Evolutionary conservation across 2,329 filamentous ascomycete genomes (phyloP), one percentile per base, ranked within the genome.

Genomic region (Neopestalotiopsis sp.): DNA sequence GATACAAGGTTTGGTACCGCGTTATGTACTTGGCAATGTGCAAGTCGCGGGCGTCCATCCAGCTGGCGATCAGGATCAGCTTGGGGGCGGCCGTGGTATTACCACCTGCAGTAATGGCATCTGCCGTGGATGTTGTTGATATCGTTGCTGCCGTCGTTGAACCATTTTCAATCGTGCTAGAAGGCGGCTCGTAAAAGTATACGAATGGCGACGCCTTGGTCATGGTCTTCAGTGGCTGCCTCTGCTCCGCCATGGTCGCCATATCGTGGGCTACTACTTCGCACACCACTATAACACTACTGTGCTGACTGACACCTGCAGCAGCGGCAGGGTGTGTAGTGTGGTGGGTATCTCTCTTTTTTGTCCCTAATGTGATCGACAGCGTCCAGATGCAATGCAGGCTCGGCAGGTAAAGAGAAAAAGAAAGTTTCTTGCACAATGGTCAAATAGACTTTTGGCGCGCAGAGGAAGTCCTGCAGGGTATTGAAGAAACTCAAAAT

Each of bases 21-120:
- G 79, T 73, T 34, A 85, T 79, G 74, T 88, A 88, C 72, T 88
- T 88, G 71, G 81, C 80, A 59, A 88, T 83, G 73, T 88, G 85
- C 6, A 75, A 75, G 52, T 86, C 82, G n/a, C 75, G 80, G 10
- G 86, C 85, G 59, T 81, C 83, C 81, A 87, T 85, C 86, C 86
- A 88, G 7, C 81, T 78, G 45, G 83, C 80, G 45, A 88, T 63
- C 30, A 87, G 71, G 68, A 88, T 80, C 45, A 88, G 80, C 66
- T 82, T 82, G 13, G 86, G 85, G 10, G 80, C 74, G 1, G 68
- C 66, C 61, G 69, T 24, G 38, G 57, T 52, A 52, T n/a, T 20
- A 52, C 45, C n/a, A 20, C 17, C 45, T 20, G 14, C 45, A 52
- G n/a, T 20, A 52, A 52, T 52, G 10, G 34, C 34, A 52, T 52